Conservation (phyloP, 441 rosid genomes). For the Populus hybrid region DNA sequence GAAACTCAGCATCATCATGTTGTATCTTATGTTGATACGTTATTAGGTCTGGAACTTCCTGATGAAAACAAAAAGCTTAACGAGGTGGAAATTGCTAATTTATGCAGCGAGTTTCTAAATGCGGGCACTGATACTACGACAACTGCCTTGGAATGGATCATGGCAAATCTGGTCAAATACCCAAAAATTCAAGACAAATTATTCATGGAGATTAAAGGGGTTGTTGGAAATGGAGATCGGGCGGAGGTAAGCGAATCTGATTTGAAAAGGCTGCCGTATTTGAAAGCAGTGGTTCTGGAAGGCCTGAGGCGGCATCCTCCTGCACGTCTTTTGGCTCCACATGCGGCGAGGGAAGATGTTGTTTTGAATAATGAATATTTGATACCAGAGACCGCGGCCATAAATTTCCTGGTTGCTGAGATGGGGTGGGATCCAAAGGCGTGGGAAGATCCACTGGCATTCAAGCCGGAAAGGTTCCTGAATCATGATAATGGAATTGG, state of each 20-base stretch:
- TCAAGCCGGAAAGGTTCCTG: too few species aligned
- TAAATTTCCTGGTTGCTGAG: too few species aligned
- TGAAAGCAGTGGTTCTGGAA: slow-evolving; percentile 20
- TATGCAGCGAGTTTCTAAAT: slow-evolving; percentile 15
- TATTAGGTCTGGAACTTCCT: slow-evolving; percentile 18
- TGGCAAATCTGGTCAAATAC: slow-evolving; percentile 15
- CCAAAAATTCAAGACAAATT: slow-evolving; percentile 21
- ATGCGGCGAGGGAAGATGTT: background rate
- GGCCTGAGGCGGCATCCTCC: slow-evolving; percentile 20
- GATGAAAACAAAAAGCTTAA: slow-evolving; percentile 17
- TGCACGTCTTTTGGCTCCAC: background rate
- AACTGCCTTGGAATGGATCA: slow-evolving; percentile 4
- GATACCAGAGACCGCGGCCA: too few species aligned
- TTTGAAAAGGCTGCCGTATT: slow-evolving; percentile 8
- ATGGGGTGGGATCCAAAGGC: too few species aligned
- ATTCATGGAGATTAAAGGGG: slow-evolving; percentile 19
- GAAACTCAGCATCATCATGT: background rate
- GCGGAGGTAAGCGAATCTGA: slow-evolving; percentile 3
- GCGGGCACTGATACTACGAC: slow-evolving; percentile 22
- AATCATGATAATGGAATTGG: too few species aligned
- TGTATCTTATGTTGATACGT: slow-evolving; percentile 15
- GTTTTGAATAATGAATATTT: too few species aligned
- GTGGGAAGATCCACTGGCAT: too few species aligned
- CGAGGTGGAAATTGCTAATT: slow-evolving; percentile 11
- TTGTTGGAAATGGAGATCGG: background rate